Base-by-base conservation (phyloP, 1,284 basidiomycete genomes). In the Leucoagaricus sp. region DNA sequence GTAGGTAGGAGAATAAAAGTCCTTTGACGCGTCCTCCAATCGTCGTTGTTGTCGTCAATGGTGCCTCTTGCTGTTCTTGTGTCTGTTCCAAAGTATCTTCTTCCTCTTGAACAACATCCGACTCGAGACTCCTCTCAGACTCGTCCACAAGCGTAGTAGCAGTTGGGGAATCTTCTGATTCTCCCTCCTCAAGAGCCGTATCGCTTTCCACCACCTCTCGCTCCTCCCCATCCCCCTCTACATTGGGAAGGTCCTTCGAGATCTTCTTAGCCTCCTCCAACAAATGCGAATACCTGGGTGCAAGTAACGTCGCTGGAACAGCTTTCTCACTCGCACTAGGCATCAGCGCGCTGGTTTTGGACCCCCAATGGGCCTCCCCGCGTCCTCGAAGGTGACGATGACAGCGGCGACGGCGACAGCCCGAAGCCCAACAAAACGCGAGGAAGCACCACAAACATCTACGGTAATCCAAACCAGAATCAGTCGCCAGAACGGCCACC, bases 1-100 rank as follows among this genome's bases (percentile, higher is more conserved):
- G 82, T n/a, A 86, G 75, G 64, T 85, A 86, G 5, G 84, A 86
- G 62, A 78, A 83, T 46, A 87, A 63, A 64, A 84, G 77, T 3
- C 82, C 81, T 60, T 77, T 84, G 52, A 79, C 68, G 25, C 74
- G 74, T 28, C 67, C 74, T 19, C 73, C 69, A 29, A 78, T 65
- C 0, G 71, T 69, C 26, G 26, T 64, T 46, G 40, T 33, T 57
- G 36, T 58, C 57, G 45, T 58, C 42, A 61, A 41, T 26, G 60
- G 58, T 26, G 19, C 50, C 50, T 29, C 51, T 17, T 17, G 15
- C 19, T 41, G 17, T 2, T 60, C 25, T 42, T 31, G 50, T 13
- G 49, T 25, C 44, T 28, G 29, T 36, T 36, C 31, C 13, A 45
- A 13, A 5, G 7, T 42, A 26, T 51, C 52, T 31, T 17, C 28